Evolutionary conservation across 306 rosid species (phyloP), one percentile per base, ranked within the genome.

Genomic region (Ormosia emarginata): DNA sequence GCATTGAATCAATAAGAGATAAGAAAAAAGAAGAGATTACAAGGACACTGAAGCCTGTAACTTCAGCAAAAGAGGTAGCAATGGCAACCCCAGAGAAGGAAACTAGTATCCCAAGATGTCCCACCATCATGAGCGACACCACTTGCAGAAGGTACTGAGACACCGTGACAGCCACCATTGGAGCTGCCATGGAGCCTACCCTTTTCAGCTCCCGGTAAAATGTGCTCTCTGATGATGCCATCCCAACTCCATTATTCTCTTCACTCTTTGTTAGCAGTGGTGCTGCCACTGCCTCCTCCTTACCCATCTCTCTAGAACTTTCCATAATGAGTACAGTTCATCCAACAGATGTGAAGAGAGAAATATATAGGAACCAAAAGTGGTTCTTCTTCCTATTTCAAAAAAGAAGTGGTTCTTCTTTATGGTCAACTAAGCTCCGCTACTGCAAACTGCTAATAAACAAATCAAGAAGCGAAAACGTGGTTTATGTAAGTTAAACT

Each of bases 141-240:
- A 89, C 87, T 74, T 87, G 92, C 8, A 89, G 68, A 78, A 89
- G 87, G 34, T 85, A 89, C 44, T 87, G 92, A 0, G 87, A 83
- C 2, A 89, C 84, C 0, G 87, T 82, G 13, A 89, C 90, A 11
- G 85, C 86, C 49, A 78, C 90, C 92, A 89, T 87, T 57, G 92
- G 92, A 65, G 87, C 88, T 1, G 90, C 90, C 80, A 85, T 80
- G 78, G 76, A 80, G 39, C 87, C 73, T 8, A 85, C 17, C 34
- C 30, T 86, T 82, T 80, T 87, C 0, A 84, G 17, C 80, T 89
- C 90, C 39, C 80, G 46, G 6, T 14, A 39, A 6, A 89, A 86
- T 24, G 75, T 43, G 33, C 62, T 29, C 43, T 67, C 79, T 0
- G 46, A 40, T 49, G 79, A 63, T 36, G 47, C 15, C 65, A 15